Evolutionary conservation across 1,139 yeast species (phyloP), one percentile per base, ranked within the genome.

Genomic region (Casaregolazyma suthepensis): DNA sequence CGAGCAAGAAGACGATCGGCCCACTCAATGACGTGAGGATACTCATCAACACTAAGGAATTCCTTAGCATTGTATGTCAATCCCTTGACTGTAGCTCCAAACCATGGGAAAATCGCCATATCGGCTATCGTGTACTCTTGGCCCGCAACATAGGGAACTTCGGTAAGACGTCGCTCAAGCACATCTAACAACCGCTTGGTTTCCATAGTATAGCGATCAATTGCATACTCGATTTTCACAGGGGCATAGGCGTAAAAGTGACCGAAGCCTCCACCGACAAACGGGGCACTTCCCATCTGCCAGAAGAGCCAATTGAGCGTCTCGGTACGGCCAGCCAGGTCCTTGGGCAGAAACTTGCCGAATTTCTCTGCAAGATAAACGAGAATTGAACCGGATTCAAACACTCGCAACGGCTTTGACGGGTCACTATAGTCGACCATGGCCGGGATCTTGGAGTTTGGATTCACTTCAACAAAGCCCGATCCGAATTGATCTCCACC

Each of bases 281-380:
- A 97, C 0, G 97, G 96, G 67, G 90, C 97, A n/a, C 97, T 97
- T 12, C 95, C 85, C 2, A 96, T 89, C 71, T 91, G 97, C 75
- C 90, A 90, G 67, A 89, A 91, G 50, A 91, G 76, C 97, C 97
- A 91, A 19, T 91, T 82, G 57, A 83, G 79, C 56, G 90, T 88
- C 65, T 85, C 91, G 85, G 57, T 82, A 86, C 9, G 94, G 82
- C 88, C 96, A 91, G 53, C 91, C 80, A 19, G 82, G 73, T 64
- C 95, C 85, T 53, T 66, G 76, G 77, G 76, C 59, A 20, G 66
- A 65, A 35, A 77, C 85, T 15, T 90, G 89, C 80, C 95, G 64
- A 79, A 82, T 56, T 76, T 69, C 77, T 83, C 63, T 79, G 76
- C 68, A 75, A 84, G 73, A 68, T 91, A 93, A 55, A 87, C 75